phyloP scores from a whole-genome alignment of 2,329 filamentous ascomycete genomes.

The Lasiodiplodia citricola region DNA sequence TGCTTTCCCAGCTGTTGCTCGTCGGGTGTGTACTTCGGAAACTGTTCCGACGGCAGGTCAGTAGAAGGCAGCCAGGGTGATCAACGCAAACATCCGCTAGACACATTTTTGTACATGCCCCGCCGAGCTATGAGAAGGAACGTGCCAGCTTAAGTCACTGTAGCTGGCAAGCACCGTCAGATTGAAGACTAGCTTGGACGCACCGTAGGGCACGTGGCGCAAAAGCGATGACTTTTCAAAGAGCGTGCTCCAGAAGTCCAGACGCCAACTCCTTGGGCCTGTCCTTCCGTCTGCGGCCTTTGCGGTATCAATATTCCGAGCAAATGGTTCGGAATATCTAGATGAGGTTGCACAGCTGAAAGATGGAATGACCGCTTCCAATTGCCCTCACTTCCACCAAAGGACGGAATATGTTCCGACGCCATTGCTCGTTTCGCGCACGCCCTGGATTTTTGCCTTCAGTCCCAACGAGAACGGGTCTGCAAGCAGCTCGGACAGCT shows the following conservation, averaged over 20 bases:
- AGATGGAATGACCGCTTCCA: background rate
- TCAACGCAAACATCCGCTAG: background rate
- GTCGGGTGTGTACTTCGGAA: background rate
- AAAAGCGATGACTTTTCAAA: background rate
- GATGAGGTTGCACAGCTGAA: background rate
- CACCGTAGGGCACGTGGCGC: background rate
- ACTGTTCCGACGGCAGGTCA: background rate
- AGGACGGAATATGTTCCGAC: constrained; percentile 22
- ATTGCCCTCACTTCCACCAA: constrained; percentile 18
- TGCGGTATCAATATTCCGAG: background rate
- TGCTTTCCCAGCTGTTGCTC: background rate
- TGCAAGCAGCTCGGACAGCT: constrained; percentile 39
- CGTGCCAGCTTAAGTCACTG: background rate
- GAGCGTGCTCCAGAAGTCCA: background rate
- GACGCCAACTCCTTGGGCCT: background rate
- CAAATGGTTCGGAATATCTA: background rate
- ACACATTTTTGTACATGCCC: background rate
- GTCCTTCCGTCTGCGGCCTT: background rate
- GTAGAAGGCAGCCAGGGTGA: background rate
- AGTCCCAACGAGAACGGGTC: constrained; percentile 46
- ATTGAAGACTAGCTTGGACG: background rate
- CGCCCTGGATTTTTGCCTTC: constrained; percentile 32
- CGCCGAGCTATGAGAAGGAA: background rate
- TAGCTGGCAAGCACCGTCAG: background rate
- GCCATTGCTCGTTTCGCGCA: constrained; percentile 24